Conservation (phyloP, 306 rosid genomes). For the Trifolium repens region DNA sequence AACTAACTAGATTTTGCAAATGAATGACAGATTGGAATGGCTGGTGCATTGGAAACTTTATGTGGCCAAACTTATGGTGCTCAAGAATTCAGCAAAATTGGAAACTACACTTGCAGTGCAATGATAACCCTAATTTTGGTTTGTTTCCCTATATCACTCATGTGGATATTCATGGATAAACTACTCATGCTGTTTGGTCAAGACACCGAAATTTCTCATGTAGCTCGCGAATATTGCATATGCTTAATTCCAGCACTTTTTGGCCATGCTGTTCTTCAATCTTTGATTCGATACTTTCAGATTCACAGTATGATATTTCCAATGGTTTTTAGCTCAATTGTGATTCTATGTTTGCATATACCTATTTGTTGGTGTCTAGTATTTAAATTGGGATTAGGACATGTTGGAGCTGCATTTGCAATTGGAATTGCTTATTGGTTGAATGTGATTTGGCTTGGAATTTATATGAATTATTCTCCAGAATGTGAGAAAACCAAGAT, state of each 20-base stretch:
- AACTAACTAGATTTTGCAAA: conserved; percentile 26
- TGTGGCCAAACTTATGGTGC: conserved; percentile 73
- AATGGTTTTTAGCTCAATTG: conserved; percentile 55
- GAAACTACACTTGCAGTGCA: conserved; percentile 57
- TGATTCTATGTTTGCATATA: conserved; percentile 56
- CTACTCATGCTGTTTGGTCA: conserved; percentile 54
- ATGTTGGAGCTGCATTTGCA: conserved; percentile 65
- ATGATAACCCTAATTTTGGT: conserved; percentile 50
- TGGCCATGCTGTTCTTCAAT: conserved; percentile 58
- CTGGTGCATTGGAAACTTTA: conserved; percentile 72
- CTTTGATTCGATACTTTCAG: conserved; percentile 58
- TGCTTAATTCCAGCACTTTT: conserved; percentile 60
- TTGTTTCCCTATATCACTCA: conserved; percentile 58
- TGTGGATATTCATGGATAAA: conserved; percentile 66
- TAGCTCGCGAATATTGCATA: conserved; percentile 51
- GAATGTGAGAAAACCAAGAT: conserved; percentile 59
- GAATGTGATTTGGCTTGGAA: conserved; percentile 53
- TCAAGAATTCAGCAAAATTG: conserved; percentile 51
- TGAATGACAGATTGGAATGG: conserved; percentile 57
- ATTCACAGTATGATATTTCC: conserved; percentile 62
- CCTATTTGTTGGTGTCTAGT: conserved; percentile 62
- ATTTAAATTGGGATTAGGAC: conserved; percentile 50
- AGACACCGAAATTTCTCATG: conserved; percentile 54
- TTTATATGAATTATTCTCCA: conserved; percentile 54
- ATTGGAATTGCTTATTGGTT: conserved; percentile 69